phyloP scores from a whole-genome alignment of 2,329 filamentous ascomycete species.

The Pezicula rhizophila region DNA sequence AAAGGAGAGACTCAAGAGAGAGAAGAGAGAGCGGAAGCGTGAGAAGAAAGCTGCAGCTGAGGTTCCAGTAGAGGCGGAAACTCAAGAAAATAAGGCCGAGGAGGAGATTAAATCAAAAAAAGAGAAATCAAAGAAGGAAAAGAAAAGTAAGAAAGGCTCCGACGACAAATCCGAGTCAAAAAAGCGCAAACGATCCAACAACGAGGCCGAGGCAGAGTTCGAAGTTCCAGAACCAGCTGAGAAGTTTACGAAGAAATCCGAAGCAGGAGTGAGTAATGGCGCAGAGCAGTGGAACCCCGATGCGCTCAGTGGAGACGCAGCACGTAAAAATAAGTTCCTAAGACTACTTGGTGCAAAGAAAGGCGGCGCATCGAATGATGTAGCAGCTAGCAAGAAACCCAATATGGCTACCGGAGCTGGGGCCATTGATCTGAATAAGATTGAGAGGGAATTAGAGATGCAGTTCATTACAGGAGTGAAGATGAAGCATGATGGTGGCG shows the following conservation, averaged over 20 bases:
- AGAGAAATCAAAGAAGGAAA: not conserved
- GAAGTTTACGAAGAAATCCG: constrained; percentile 5
- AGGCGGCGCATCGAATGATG: not conserved
- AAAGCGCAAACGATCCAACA: not conserved
- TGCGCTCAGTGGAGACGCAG: constrained; percentile 24
- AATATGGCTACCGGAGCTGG: constrained; percentile 7
- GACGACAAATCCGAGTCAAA: not conserved
- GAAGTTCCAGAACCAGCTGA: not conserved
- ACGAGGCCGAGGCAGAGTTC: not conserved
- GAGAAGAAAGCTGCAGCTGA: constrained; percentile 3
- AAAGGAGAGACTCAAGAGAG: constrained; percentile 2
- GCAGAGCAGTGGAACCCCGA: constrained; percentile 25
- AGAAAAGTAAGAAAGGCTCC: not conserved
- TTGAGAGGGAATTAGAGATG: constrained; percentile 29
- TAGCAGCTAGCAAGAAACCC: constrained; percentile 2
- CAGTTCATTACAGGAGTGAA: constrained; percentile 31
- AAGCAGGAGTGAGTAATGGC: not conserved
- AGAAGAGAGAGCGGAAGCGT: constrained; percentile 7
- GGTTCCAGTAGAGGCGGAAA: not conserved
- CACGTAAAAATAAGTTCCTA: constrained; percentile 29
- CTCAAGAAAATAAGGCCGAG: not conserved
- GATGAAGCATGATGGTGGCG: constrained; percentile 30
- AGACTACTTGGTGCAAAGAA: constrained; percentile 28
- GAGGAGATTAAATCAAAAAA: not conserved
- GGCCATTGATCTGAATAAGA: constrained; percentile 15